Base-by-base conservation (phyloP, 768 basidiomycete genomes). In the Phlebiopsis gigantea region DNA sequence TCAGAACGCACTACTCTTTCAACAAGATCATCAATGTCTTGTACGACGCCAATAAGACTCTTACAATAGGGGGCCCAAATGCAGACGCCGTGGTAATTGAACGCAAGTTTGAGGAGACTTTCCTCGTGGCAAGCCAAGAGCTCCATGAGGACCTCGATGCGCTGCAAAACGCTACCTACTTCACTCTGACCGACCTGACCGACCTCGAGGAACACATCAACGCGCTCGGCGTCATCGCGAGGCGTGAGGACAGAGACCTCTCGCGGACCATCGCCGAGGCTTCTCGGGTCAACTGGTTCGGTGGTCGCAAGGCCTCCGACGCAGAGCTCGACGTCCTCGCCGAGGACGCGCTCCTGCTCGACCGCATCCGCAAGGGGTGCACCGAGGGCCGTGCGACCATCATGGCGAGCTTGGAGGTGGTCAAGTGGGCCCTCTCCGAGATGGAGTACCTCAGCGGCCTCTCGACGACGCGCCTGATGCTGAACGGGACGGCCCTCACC, bases 401-500 rank as follows among this genome's bases (percentile, higher is more conserved):
- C 19, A 34, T 17, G 17, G 31, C n/a, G 50, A 51, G 50, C 34
- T 15, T 5, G 19, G 5, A 21, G 21, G 30, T 31, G 29, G 31
- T 39, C 9, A 21, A n/a, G n/a, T 15, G 22, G 50, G 39, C 39
- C 31, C 50, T 51, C 19, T 30, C 50, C 31, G 19, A 51, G 39
- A 51, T 51, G 39, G 50, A 51, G 31, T 51, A 51, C 30, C 50
- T 51, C 31, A 31, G 21, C 21, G 24, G 50, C 19, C 22, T 51
- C 19, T 31, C 50, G n/a, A 41, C 50, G 39, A 51, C 31, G 30
- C 31, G 50, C 4, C 34, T 51, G 1, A 6, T 39, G 29, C 29
- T 51, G 31, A 24, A 51, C 31, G 50, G 50, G 5, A n/a, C 29
- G n/a, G 50, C n/a, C 10, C 50, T 51, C 22, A 15, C 19, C 29